Percentiles rank a stretch among this genome's conserved stretches.
Evolutionary conservation across 2,329 filamentous ascomycete species (phyloP).

Genomic region (Xylaria sp.): DNA sequence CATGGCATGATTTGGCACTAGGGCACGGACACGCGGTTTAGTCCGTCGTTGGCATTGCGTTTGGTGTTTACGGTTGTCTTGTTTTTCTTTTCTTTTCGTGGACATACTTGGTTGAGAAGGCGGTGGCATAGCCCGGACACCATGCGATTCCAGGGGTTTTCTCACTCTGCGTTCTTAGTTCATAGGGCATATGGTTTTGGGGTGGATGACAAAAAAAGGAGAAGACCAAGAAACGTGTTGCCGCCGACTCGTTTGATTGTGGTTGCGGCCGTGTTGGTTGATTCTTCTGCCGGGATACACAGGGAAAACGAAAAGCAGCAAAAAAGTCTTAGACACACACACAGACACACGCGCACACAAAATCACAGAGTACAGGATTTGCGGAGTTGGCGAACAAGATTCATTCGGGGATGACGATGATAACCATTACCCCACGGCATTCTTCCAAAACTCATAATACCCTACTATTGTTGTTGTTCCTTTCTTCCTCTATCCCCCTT

Average conservation of each 20-base stretch:
- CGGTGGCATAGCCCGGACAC: not conserved
- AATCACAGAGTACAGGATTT: not conserved
- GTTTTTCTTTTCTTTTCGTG: conserved; percentile 25
- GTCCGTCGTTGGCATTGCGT: conserved; percentile 38
- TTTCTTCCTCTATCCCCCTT: not conserved
- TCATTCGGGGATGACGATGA: not conserved
- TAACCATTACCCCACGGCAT: not conserved
- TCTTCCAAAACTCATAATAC: not conserved
- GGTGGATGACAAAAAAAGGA: not conserved
- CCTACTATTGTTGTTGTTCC: not conserved
- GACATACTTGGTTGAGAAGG: conserved; percentile 27
- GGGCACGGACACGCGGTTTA: conserved; percentile 30
- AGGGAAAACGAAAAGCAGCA: not conserved
- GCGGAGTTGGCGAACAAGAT: not conserved
- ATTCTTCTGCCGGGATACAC: not conserved
- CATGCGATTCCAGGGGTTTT: not conserved
- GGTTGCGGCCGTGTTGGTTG: not conserved
- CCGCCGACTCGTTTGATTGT: not conserved
- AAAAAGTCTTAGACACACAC: not conserved
- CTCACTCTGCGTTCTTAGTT: not conserved
- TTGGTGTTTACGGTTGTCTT: conserved; percentile 37
- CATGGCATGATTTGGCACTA: conserved; percentile 32
- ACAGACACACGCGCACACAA: too few species aligned
- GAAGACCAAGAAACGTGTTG: not conserved
- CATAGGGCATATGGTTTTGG: conserved; percentile 1